phyloP scores from a whole-genome alignment of 768 basidiomycete genomes.

The Agaricus subrufescens region DNA sequence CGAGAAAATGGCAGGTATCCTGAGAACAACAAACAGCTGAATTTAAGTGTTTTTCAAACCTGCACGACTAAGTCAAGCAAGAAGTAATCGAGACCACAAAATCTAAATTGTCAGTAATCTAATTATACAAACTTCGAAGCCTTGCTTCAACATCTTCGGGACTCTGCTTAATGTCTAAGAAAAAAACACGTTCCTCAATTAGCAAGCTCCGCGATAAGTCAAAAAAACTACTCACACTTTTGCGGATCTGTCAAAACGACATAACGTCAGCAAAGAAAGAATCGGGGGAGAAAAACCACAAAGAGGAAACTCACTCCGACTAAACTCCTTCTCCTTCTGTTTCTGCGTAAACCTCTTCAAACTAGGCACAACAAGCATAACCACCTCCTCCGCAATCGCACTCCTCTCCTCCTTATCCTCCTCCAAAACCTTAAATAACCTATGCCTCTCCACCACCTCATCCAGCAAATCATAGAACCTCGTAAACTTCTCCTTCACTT shows the following conservation, averaged over 20 bases:
- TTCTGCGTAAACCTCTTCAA: constrained; percentile 72
- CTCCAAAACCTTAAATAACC: constrained; percentile 61
- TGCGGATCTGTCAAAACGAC: constrained; percentile 49
- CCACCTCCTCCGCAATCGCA: constrained; percentile 65
- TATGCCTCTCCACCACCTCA: constrained; percentile 74
- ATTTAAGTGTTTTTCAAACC: too few species aligned
- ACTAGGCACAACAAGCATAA: constrained; percentile 71
- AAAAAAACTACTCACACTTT: constrained; percentile 47
- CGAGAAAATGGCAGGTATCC: too few species aligned
- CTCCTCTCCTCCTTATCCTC: constrained; percentile 61
- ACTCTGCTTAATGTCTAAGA: constrained; percentile 74
- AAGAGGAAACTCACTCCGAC: constrained; percentile 56
- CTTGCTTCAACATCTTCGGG: constrained; percentile 70
- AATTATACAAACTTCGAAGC: constrained; percentile 56
- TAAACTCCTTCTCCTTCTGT: constrained; percentile 77
- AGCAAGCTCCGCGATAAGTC: background rate
- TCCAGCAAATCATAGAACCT: constrained; percentile 79
- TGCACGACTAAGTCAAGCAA: too few species aligned
- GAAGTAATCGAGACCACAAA: background rate
- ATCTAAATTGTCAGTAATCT: background rate
- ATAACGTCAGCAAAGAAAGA: background rate
- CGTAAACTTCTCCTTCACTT: constrained; percentile 79
- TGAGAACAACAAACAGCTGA: too few species aligned
- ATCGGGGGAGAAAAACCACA: background rate
- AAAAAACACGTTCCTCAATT: constrained; percentile 6